Evolutionary conservation across 805 yeast genomes (phyloP).

Genomic region (Lipomyces anomalus): DNA sequence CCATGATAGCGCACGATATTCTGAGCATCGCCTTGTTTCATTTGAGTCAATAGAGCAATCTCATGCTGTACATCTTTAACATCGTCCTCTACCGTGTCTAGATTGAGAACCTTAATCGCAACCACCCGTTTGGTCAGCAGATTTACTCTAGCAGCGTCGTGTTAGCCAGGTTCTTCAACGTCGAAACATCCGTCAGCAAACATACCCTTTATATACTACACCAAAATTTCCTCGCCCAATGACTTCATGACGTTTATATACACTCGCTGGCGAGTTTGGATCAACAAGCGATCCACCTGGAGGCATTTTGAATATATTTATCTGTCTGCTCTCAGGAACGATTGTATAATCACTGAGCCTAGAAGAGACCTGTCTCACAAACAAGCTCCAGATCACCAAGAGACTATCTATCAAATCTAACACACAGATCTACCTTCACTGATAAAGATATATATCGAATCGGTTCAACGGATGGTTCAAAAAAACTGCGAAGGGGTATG

Average conservation of each 20-base stretch:
- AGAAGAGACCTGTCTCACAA: no score
- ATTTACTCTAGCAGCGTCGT: conserved; percentile 21
- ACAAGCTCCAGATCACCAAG: no score
- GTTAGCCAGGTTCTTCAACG: neutral
- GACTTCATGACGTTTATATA: conserved; percentile 75
- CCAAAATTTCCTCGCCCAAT: conserved; percentile 98
- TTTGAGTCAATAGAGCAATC: conserved; percentile 74
- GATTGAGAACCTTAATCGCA: conserved; percentile 87
- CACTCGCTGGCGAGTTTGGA: neutral
- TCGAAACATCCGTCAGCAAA: conserved; percentile 31
- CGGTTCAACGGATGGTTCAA: no score
- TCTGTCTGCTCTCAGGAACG: no score
- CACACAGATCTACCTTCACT: no score
- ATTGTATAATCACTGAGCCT: no score
- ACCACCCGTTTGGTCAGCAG: conserved; percentile 67
- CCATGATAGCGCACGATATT: conserved; percentile 92
- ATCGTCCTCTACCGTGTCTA: conserved; percentile 91
- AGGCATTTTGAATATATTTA: no score
- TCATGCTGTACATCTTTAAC: conserved; percentile 93
- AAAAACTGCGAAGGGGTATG: no score
- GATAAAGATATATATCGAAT: no score
- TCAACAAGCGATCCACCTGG: neutral
- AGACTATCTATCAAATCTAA: no score
- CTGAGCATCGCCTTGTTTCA: conserved; percentile 65
- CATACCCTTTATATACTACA: conserved; percentile 82